Conservation (phyloP, 345 rosid species). For the Salix purpurea region DNA sequence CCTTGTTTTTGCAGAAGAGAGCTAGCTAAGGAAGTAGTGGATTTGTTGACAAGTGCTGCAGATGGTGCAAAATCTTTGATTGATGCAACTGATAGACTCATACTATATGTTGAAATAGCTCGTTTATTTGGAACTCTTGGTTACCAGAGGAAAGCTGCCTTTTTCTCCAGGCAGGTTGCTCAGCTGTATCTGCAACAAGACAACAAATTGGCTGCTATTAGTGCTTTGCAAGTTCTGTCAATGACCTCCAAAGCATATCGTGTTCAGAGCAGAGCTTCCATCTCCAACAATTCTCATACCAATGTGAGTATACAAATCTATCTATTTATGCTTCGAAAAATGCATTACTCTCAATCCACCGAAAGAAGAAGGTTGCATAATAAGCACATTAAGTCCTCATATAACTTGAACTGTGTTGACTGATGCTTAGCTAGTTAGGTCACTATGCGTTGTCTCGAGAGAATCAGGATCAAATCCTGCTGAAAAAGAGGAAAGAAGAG, state of each 20-base stretch:
- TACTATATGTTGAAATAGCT: conserved; percentile 85
- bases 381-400: neutral
- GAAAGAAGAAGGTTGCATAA: neutral
- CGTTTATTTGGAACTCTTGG: conserved; percentile 89
- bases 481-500: neutral
- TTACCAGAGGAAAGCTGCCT: conserved; percentile 93
- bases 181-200: conserved; percentile 93
- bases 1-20: conserved; percentile 59
- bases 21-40: conserved; percentile 84
- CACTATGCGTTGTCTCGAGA: neutral
- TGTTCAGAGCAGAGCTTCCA: conserved; percentile 87
- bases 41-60: conserved; percentile 81
- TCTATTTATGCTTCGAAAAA: neutral
- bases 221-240: conserved; percentile 94
- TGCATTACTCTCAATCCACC: neutral
- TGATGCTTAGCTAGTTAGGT: neutral
- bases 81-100: conserved; percentile 87
- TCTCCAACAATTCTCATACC: conserved; percentile 38
- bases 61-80: conserved; percentile 95
- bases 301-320: conserved; percentile 43
- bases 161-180: conserved; percentile 97
- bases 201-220: conserved; percentile 81
- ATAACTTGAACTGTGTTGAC: neutral
- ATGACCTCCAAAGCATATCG: conserved; percentile 93
- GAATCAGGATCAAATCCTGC: neutral